Evolutionary conservation across 1,284 basidiomycete genomes (phyloP).

Genomic region (Microbotryomycetes sp.): DNA sequence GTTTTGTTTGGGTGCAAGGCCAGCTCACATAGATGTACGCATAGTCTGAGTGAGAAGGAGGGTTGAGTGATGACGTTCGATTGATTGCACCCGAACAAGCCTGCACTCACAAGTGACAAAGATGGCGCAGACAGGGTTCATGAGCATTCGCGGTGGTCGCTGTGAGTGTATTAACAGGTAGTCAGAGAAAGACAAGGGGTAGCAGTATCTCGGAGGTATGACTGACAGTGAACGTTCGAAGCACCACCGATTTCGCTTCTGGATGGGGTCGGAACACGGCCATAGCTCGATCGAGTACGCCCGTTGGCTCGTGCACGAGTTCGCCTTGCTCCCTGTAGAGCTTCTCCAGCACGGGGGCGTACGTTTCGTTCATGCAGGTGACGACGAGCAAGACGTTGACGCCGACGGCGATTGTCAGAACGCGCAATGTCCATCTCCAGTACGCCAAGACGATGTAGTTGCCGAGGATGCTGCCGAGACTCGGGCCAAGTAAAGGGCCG

Average conservation of each 20-base stretch:
- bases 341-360: conserved; percentile 38
- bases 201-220: background rate
- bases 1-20: too few relatives aligned
- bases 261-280: background rate
- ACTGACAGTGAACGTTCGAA: background rate
- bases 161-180: conserved; percentile 36
- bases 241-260: background rate
- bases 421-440: conserved; percentile 40
- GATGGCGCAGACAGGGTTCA: conserved; percentile 43
- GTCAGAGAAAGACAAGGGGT: background rate
- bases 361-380: conserved; percentile 39
- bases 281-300: too few relatives aligned
- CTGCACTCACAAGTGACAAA: conserved; percentile 31
- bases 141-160: conserved; percentile 42
- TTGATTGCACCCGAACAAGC: background rate
- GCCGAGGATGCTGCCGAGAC: conserved; percentile 40
- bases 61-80: background rate
- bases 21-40: conserved; percentile 46
- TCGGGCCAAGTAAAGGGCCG: conserved; percentile 40
- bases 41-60: conserved; percentile 44
- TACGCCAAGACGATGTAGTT: conserved; percentile 41
- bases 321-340: background rate
- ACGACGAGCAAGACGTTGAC: conserved; percentile 38
- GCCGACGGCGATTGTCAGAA: conserved; percentile 38
- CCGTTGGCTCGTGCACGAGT: background rate